Evolutionary conservation across 1,284 basidiomycete species (phyloP), one percentile per base, ranked within the genome.

Genomic region (Ceratobasidium theobromae): DNA sequence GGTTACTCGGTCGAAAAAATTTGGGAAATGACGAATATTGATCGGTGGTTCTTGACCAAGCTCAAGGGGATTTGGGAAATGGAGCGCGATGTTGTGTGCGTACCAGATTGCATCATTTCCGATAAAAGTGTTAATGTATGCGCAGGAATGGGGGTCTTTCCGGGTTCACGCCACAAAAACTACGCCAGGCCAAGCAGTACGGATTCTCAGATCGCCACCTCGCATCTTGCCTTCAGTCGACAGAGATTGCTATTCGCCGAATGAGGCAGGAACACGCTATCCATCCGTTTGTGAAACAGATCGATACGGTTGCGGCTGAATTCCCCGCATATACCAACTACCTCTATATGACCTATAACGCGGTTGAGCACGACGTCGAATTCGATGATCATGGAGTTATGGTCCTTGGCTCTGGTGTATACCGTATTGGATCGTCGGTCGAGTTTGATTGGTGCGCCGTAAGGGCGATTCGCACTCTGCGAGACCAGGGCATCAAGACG

Each of bases 371-470:
- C 77, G 96, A 98, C 74, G 79, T 99, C 72, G 77, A 79, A 11
- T 98, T 98, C 78, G 79, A 87, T 65, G 97, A 99, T 74, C 85
- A 91, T 69, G 96, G 96, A 72, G 88, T 98, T 69, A 97, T 99
- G 86, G 96, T 98, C 12, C 85, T 98, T 33, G 97, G 96, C 28
- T 98, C 97, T 27, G 96, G 96, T 72, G 96, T 98, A 16, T 99
- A 99, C 79, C 89, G 97, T 67, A 99, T 99, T 73, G 96, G 97
- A 35, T 98, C 95, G 1, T 98, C 95, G 1, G 97, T 99, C 77
- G 97, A 99, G 79, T 99, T 99, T 78, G 96, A 99, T 77, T 99
- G 96, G 97, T 99, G 96, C 78, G 96, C 96, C 18, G 97, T 99
- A 55, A 89, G 95, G 57, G 94, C 95, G 28, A 98, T 98, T 77